Evolutionary conservation across 2,329 filamentous ascomycete genomes (phyloP), one percentile per base, ranked within the genome.

Genomic region (Penicillium frequentans): DNA sequence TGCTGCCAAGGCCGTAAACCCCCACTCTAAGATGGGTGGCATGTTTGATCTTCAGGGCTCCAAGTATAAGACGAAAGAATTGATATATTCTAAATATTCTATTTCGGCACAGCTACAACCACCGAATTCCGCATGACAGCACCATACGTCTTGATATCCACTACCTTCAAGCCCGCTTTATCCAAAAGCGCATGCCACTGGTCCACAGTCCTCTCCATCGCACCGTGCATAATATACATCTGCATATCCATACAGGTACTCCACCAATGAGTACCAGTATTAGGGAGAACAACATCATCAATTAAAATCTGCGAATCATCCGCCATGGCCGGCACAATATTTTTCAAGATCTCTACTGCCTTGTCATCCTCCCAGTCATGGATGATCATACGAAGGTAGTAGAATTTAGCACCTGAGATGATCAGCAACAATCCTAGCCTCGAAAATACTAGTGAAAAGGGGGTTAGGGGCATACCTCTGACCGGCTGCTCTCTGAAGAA

Each of bases 231-330:
- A 1, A 68, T 29, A 69, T 76, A 73, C 73, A 79, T 77, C 2
- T 61, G 68, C 7, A 80, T 26, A 57, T 80, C 77, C 10, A 73
- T 54, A 11, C 64, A 60, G 1, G 71, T 61, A 1, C 72, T 66
- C 42, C 72, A 59, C 62, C 64, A 73, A 26, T 70, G 63, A 1
- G 68, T 73, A 3, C 69, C 68, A 3, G 43, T 55, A 31, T 75
- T 61, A 3, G 77, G 75, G 0, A 80, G 50, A 1, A 79, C 74
- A 48, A 77, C 70, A 29, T 81, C 79, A 48, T 78, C 74, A 52
- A 81, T 75, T 9, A 82, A 59, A 27, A 81, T 68, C 11, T 65
- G 59, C 0, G 76, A 78, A 6, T 74, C 68, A 0, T 63, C 54
- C 1, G 58, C 64, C 65, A 79, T 70, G 2, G 76, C 76, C 2